A percentile compares a stretch with the other conserved stretches of the same genome.
phyloP scores from a whole-genome alignment of 2,329 filamentous ascomycete species.

The Fusarium fracticaudum region DNA sequence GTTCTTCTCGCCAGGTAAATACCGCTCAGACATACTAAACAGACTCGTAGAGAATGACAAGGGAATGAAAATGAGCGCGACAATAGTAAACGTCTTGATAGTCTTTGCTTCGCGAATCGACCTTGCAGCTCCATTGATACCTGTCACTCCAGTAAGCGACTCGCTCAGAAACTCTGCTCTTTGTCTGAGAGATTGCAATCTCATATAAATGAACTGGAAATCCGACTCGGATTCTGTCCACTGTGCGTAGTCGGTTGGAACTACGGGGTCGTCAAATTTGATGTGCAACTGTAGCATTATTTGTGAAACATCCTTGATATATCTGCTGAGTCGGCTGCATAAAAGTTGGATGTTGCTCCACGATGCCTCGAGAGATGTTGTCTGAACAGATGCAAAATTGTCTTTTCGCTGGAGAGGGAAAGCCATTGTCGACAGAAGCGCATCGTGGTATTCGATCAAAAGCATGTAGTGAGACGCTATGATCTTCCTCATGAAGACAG shows the following conservation, averaged over 20 bases:
- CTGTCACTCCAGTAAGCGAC: not conserved
- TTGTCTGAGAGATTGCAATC: not conserved
- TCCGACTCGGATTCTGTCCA: not conserved
- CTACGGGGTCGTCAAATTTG: not conserved
- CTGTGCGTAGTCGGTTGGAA: not conserved
- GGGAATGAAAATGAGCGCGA: slow-evolving; percentile 4
- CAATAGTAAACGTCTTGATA: slow-evolving; percentile 5
- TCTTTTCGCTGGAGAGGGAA: slow-evolving; percentile 4
- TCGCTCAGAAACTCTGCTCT: not conserved
- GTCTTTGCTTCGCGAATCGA: slow-evolving; percentile 2
- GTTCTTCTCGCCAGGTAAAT: not conserved
- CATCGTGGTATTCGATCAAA: slow-evolving; percentile 2
- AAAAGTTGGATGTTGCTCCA: slow-evolving; percentile 5
- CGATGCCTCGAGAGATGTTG: not conserved
- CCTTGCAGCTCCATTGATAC: slow-evolving; percentile 2
- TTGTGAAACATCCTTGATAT: slow-evolving; percentile 2
- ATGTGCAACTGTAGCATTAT: slow-evolving; percentile 2
- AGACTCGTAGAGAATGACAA: slow-evolving; percentile 1
- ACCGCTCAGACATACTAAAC: not conserved
- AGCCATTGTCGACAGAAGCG: not conserved
- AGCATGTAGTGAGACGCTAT: not conserved
- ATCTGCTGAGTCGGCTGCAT: slow-evolving; percentile 1
- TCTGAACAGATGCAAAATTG: not conserved
- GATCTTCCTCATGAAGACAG: slow-evolving; percentile 1
- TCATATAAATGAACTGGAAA: slow-evolving; percentile 1